A percentile compares a stretch with the other conserved stretches of the same genome.
phyloP scores from a whole-genome alignment of 768 basidiomycete genomes.

The Boletus sensibilis region DNA sequence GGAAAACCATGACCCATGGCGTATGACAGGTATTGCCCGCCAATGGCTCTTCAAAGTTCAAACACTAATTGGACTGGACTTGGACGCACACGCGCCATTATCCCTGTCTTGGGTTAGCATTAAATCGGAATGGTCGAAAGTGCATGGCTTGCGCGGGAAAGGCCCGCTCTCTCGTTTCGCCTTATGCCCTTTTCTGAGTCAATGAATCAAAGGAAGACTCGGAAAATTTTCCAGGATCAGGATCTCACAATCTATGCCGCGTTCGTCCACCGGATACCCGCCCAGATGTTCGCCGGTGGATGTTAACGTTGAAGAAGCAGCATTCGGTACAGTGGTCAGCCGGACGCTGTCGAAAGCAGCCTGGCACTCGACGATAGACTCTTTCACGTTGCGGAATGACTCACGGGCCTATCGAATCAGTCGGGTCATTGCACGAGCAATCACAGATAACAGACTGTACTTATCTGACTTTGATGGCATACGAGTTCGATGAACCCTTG shows the following conservation, averaged over 20 bases:
- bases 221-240: slow-evolving; percentile 18
- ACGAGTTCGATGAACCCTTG: slow-evolving; percentile 99
- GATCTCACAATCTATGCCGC: neutral
- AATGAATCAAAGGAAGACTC: slow-evolving; percentile 5
- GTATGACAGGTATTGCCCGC: too few relatives aligned
- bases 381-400: too few relatives aligned
- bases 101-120: neutral
- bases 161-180: slow-evolving; percentile 1
- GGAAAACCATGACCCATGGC: too few relatives aligned
- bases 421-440: slow-evolving; percentile 3
- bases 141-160: neutral
- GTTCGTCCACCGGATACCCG: neutral
- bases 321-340: neutral
- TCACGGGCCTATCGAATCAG: too few relatives aligned
- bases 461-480: slow-evolving; percentile 93
- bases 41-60: too few relatives aligned
- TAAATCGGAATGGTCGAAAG: neutral
- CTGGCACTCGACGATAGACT: too few relatives aligned
- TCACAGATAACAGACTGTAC: neutral
- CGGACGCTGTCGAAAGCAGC: neutral
- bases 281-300: neutral
- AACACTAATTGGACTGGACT: neutral
- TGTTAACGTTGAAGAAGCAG: neutral
- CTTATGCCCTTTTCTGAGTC: slow-evolving; percentile 1
- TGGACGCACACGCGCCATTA: neutral